These are phyloP conservation scores for Fibroporia radiculosa DNA, from an alignment of 768 basidiomycete species.

Conservation along the genomic window DNA sequence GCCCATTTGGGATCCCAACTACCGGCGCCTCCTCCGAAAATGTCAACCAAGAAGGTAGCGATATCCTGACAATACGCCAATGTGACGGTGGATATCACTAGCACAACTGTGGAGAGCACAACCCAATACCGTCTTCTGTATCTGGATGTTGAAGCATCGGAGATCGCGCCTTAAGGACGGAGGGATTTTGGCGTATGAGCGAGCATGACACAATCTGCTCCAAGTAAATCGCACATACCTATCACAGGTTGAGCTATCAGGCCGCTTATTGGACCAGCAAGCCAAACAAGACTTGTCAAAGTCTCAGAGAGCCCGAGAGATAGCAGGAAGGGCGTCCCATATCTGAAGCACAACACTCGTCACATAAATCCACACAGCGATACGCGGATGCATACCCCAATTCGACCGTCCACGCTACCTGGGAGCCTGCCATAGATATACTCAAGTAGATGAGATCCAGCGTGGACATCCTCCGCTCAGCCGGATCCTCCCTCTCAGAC, in stretches of 20 bases:
- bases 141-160: conserved; percentile 86
- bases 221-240: conserved; percentile 40
- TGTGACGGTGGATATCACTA: conserved; percentile 68
- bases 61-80: conserved; percentile 79
- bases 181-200: not conserved
- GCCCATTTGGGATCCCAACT: conserved; percentile 81
- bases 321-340: conserved; percentile 91
- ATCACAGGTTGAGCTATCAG: conserved; percentile 96
- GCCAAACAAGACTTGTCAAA: conserved; percentile 91
- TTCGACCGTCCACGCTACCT: conserved; percentile 94
- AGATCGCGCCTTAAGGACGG: conserved; percentile 68
- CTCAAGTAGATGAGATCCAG: conserved; percentile 63
- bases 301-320: conserved; percentile 77
- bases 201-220: not conserved
- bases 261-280: conserved; percentile 91
- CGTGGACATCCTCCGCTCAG: conserved; percentile 24
- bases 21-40: conserved; percentile 66
- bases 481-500: conserved; percentile 21
- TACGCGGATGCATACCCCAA: conserved; percentile 57
- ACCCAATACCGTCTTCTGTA: conserved; percentile 94
- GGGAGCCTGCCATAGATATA: conserved; percentile 90
- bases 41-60: conserved; percentile 68
- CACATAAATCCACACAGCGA: not conserved
- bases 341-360: conserved; percentile 38
- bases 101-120: conserved; percentile 73